Base-by-base conservation (phyloP, 495 filamentous ascomycete species). In the Terfezia boudieri region DNA sequence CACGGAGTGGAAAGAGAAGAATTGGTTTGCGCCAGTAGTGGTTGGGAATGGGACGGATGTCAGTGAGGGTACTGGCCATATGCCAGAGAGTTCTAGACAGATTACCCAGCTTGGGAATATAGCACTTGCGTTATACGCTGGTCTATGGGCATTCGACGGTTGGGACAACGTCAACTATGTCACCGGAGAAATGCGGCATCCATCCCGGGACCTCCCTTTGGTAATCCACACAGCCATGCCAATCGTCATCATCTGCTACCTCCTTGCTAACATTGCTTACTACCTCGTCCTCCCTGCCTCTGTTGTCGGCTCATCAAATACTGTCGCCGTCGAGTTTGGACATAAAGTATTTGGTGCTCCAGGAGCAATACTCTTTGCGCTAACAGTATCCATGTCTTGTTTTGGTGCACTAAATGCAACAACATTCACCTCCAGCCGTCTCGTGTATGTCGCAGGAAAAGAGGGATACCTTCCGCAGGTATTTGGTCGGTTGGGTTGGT, bases 111-210 rank as follows among this genome's bases (percentile, higher is more conserved):
- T 65, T 9, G 63, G 63, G 14, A 62, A 65, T 16, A 62, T 61
- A 54, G 63, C 63, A n/a, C 62, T 96, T 52, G 90, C 90, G 4
- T 66, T 98, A 55, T 98, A 98, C 67, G 89, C 86, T 26, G 90
- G 90, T 9, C 72, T 98, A 2, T 98, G 90, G 90, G 90, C 90
- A 2, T 98, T 89, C 68, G 90, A 98, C 63, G 90, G 90, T 17
- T 98, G 90, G 90, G 90, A 98, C 64, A 98, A 98, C 67, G 89
- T 89, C 56, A 98, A 95, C 69, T 96, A 94, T 65, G 90, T 98
- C 11, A 83, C 88, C 0, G 90, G 86, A 58, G 90, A 98, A 69
- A 95, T 98, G 72, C 82, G 85, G 60, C 81, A 94, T 62, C 86
- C 90, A 6, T 74, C 76, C 43, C 80, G 89, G 26, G 90, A 96